Evolutionary conservation across 495 filamentous ascomycete genomes (phyloP).

Genomic region (Penicillium psychrofluorescens): DNA sequence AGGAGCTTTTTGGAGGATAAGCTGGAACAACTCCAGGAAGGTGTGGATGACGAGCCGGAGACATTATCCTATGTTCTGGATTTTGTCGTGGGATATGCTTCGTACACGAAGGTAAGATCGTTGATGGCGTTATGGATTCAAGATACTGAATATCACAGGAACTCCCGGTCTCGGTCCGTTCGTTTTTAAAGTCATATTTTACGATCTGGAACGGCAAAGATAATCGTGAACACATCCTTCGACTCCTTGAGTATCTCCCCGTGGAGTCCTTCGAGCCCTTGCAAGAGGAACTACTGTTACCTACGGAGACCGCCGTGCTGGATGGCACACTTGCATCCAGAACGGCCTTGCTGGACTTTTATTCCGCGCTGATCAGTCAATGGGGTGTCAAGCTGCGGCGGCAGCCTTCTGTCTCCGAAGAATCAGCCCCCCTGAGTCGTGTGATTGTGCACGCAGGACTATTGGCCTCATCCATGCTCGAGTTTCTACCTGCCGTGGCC

Average conservation of each 20-base stretch:
- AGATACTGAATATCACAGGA: constrained; percentile 35
- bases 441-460: constrained; percentile 54
- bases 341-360: constrained; percentile 56
- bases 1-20: constrained; percentile 51
- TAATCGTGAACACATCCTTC: constrained; percentile 53
- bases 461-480: constrained; percentile 56
- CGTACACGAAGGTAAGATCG: constrained; percentile 53
- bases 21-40: constrained; percentile 44
- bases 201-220: constrained; percentile 60
- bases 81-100: constrained; percentile 51
- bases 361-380: constrained; percentile 58
- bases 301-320: constrained; percentile 53
- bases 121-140: not conserved
- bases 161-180: constrained; percentile 51
- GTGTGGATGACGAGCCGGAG: constrained; percentile 41
- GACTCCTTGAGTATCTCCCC: constrained; percentile 57
- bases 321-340: constrained; percentile 42
- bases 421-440: constrained; percentile 32
- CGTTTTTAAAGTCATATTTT: constrained; percentile 58
- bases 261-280: constrained; percentile 51
- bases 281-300: constrained; percentile 36
- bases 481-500: constrained; percentile 26
- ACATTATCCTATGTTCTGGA: constrained; percentile 43
- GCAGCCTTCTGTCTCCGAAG: constrained; percentile 16
- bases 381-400: constrained; percentile 51